Conservation (phyloP, 2,329 filamentous ascomycete genomes). For the Pseudogymnoascus sp. region DNA sequence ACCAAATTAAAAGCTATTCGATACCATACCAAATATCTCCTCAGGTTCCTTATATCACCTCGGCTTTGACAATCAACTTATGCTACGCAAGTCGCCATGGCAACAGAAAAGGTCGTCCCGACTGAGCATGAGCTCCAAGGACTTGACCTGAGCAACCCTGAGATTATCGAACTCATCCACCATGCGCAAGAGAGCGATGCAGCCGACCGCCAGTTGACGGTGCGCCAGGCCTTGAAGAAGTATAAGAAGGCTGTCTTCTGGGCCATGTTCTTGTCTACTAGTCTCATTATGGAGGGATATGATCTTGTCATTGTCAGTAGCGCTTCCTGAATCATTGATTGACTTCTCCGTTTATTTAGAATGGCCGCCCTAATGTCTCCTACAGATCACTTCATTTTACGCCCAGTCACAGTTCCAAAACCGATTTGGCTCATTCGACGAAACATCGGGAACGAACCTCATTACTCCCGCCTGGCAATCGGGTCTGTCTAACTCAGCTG, state of each 20-base stretch:
- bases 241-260: slow-evolving; percentile 19
- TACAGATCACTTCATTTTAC: slow-evolving; percentile 20
- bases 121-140: slow-evolving; percentile 18
- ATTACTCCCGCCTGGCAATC: slow-evolving; percentile 12
- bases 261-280: slow-evolving; percentile 17
- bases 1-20: background rate
- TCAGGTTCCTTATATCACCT: background rate
- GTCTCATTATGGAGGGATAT: slow-evolving; percentile 16
- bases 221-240: slow-evolving; percentile 16
- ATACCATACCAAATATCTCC: background rate
- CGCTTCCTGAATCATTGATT: background rate
- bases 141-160: slow-evolving; percentile 16
- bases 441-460: slow-evolving; percentile 1
- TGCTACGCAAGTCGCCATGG: slow-evolving; percentile 6
- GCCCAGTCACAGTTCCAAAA: slow-evolving; percentile 15
- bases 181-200: slow-evolving; percentile 18
- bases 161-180: slow-evolving; percentile 17
- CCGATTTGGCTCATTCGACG: slow-evolving; percentile 13
- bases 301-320: slow-evolving; percentile 15
- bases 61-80: background rate
- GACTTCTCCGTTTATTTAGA: background rate
- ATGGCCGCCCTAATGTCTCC: background rate
- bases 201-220: slow-evolving; percentile 16
- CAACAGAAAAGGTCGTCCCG: slow-evolving; percentile 15
- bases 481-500: slow-evolving; percentile 19